A percentile compares a stretch with the other conserved stretches of the same genome.
Evolutionary conservation across 73 alveolate genomes (phyloP).

Genomic region (Durusdinium trenchii): DNA sequence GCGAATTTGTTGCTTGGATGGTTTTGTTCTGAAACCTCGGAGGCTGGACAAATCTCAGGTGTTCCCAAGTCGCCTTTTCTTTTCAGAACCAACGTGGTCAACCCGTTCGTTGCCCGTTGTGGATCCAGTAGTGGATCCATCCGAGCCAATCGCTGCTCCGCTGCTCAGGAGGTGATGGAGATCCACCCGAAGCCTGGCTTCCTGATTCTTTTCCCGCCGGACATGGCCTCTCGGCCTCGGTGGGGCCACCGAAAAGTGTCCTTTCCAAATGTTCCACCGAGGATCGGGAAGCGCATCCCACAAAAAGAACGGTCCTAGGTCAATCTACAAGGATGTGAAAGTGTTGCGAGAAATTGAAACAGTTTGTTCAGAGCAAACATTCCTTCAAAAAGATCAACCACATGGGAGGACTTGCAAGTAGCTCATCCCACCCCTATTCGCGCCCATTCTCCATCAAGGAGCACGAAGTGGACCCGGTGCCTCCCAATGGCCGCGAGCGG

Average conservation of each 20-base stretch:
- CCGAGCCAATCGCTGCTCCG: neutral
- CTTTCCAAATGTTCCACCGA: too few species aligned
- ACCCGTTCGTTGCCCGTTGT: too few species aligned
- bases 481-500: slow-evolving; percentile 30
- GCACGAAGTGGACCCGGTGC: slow-evolving; percentile 32
- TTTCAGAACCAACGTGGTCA: too few species aligned
- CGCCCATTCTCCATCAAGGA: neutral
- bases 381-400: neutral
- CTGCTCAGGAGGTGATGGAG: slow-evolving; percentile 18
- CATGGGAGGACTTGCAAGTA: neutral
- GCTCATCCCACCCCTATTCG: neutral
- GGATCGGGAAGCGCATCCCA: too few species aligned
- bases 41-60: too few species aligned
- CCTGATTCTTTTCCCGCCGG: slow-evolving; percentile 65
- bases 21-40: too few species aligned
- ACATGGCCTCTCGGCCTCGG: slow-evolving; percentile 29
- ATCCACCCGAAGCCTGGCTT: slow-evolving; percentile 45
- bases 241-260: too few species aligned
- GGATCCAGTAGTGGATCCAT: neutral
- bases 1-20: too few species aligned
- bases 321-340: neutral
- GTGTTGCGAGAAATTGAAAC: neutral
- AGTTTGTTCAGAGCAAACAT: neutral
- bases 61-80: too few species aligned
- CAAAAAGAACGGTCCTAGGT: neutral